Base-by-base conservation (phyloP, 106 monocot species). In the Amphibolis antarctica region DNA sequence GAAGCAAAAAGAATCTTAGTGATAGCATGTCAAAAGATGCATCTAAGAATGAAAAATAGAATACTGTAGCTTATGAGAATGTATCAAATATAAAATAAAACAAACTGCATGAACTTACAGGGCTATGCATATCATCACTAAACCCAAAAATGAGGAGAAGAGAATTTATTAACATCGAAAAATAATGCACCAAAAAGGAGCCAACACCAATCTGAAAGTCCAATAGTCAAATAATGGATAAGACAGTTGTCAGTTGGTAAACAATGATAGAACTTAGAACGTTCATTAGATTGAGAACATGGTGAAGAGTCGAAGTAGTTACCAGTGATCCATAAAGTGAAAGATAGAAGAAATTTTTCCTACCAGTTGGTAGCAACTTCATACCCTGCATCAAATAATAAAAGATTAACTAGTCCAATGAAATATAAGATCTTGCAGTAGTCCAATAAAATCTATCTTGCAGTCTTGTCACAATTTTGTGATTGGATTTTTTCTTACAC, bases 311-410 rank as follows among this genome's bases (percentile, higher is more conserved):
- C 14, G 55, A 56, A 55, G 18, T 15, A 42, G 47, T 77, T 75
- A 98, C 98, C 80, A 87, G 65, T 59, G 98, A 91, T 61, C 98
- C 91, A 82, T 98, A 98, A 60, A 98, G 59, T 45, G 87, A 77
- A 21, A 91, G 72, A 67, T 98, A 91, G 20, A 98, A 59, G 53
- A 88, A 36, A 45, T 81, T 91, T 85, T 88, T 98, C 74, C 85
- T 90, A n/a, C 98, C 98, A 76, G 75, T 78, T 1, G 98, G 98
- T 59, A 98, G 59, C 46, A 98, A 76, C 68, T 91, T 98, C 98
- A 98, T 98, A 30, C 90, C 90, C 98, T 98, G 64, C 29, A 60
- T 21, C 9, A 27, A 27, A 56, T 19, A 56, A 23, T 28, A 56
- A 28, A 25, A 14, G 26, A 25, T 56, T 28, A 56, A 10, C 56